These are phyloP conservation scores for Delphinella strobiligena DNA, from an alignment of 2,329 filamentous ascomycete genomes.

Conservation along the genomic window DNA sequence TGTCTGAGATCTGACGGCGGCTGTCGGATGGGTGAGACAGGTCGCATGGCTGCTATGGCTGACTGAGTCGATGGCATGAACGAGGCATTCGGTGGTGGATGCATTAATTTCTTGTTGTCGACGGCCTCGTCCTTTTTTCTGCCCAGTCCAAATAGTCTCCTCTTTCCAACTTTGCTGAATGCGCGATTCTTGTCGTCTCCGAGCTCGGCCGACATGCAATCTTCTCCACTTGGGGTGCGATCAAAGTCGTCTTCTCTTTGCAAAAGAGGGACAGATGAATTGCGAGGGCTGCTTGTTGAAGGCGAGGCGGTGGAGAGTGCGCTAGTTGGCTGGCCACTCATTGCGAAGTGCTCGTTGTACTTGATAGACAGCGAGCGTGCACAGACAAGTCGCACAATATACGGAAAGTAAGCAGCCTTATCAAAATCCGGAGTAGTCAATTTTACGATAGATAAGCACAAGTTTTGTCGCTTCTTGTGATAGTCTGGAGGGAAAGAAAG, in stretches of 20 bases:
- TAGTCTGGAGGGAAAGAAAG: no score
- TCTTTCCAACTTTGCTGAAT: slow-evolving; percentile 11
- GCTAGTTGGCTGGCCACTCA: no score
- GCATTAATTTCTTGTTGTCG: slow-evolving; percentile 5
- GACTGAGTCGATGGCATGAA: slow-evolving; percentile 9
- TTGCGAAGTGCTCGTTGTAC: no score
- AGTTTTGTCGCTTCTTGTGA: no score
- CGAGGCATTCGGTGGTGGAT: slow-evolving; percentile 1
- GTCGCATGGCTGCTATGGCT: slow-evolving; percentile 8
- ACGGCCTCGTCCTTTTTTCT: slow-evolving; percentile 9
- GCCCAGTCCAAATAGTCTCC: slow-evolving; percentile 13
- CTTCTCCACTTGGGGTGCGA: neutral
- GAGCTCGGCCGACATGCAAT: neutral
- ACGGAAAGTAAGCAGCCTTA: no score
- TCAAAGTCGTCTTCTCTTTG: neutral
- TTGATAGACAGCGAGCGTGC: no score
- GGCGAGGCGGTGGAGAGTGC: no score
- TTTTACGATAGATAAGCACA: no score
- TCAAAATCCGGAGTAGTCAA: no score
- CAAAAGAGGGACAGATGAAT: neutral
- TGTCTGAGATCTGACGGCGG: slow-evolving; percentile 5
- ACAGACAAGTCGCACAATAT: no score
- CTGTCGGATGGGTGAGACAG: slow-evolving; percentile 3
- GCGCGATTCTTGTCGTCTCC: neutral
- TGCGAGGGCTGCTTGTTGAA: neutral